phyloP scores from a whole-genome alignment of 2,329 filamentous ascomycete genomes.

The Colletotrichum sp. region DNA sequence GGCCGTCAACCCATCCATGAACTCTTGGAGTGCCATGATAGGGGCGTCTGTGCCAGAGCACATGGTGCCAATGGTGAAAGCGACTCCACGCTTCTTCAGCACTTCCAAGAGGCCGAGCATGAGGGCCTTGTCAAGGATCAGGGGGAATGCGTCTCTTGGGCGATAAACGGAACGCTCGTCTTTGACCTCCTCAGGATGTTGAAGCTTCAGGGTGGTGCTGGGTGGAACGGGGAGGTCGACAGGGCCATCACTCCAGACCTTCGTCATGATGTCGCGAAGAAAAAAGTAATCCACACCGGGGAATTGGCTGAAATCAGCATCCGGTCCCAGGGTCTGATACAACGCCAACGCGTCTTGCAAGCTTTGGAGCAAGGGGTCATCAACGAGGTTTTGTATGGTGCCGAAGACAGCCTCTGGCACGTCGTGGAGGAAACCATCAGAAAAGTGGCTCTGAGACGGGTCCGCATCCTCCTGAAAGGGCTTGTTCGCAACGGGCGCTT shows the following conservation, averaged over 20 bases:
- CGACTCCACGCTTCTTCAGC: constrained; percentile 28
- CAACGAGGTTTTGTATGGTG: background rate
- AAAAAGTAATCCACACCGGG: background rate
- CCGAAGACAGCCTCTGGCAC: background rate
- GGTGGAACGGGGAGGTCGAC: background rate
- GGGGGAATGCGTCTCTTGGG: constrained; percentile 13
- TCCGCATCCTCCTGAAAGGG: background rate
- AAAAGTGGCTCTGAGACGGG: background rate
- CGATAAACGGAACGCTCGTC: background rate
- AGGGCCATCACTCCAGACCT: background rate
- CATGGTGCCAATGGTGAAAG: constrained; percentile 67
- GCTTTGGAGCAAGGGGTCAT: background rate
- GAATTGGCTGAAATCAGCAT: background rate
- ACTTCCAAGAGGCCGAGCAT: constrained; percentile 25
- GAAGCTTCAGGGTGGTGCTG: background rate
- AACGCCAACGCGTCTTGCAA: background rate
- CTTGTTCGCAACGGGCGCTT: background rate
- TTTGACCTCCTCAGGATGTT: background rate
- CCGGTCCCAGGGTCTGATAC: background rate
- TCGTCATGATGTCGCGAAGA: background rate
- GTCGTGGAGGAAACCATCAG: background rate
- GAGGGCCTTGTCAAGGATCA: constrained; percentile 4
- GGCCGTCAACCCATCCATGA: constrained; percentile 48
- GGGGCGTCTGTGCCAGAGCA: constrained; percentile 82
- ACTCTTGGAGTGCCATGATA: constrained; percentile 66